These are phyloP conservation scores for Canavalia ensiformis DNA, from an alignment of 306 rosid species.

Conservation along the genomic window DNA sequence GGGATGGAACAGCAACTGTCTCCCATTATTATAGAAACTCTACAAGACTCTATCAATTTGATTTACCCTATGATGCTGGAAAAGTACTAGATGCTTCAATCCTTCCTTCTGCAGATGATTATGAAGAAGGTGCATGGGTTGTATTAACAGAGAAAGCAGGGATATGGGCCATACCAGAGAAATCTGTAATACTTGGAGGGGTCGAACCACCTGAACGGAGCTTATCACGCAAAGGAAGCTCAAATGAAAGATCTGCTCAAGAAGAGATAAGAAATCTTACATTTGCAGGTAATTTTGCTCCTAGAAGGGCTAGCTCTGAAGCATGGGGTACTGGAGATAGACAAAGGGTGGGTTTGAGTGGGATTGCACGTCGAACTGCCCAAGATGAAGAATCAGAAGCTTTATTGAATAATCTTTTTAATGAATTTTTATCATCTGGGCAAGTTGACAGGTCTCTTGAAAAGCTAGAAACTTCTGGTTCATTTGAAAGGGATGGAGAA, in stretches of 20 bases:
- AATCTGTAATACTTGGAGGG: constrained; percentile 93
- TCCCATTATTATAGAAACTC: constrained; percentile 78
- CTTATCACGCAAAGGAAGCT: constrained; percentile 96
- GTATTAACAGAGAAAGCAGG: constrained; percentile 97
- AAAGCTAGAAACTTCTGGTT: constrained; percentile 78
- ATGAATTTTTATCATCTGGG: constrained; percentile 82
- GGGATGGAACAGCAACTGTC: constrained; percentile 94
- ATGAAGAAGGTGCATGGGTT: constrained; percentile 97
- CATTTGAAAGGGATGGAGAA: constrained; percentile 94
- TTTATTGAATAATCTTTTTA: constrained; percentile 78
- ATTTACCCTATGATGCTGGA: constrained; percentile 96
- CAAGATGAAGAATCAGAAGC: constrained; percentile 97
- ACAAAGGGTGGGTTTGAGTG: constrained; percentile 65
- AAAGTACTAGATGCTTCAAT: constrained; percentile 96
- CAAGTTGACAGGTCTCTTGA: constrained; percentile 78
- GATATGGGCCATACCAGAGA: constrained; percentile 98
- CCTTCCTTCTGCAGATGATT: constrained; percentile 82
- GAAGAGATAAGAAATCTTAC: constrained; percentile 82
- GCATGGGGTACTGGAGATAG: constrained; percentile 83
- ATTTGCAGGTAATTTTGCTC: constrained; percentile 68
- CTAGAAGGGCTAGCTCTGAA: constrained; percentile 84
- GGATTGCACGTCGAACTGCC: constrained; percentile 73
- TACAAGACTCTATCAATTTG: constrained; percentile 89
- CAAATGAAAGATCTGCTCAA: constrained; percentile 89
- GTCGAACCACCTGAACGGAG: constrained; percentile 99